Conservation (phyloP, 1,284 basidiomycete genomes). For the Agroathelia rolfsii region DNA sequence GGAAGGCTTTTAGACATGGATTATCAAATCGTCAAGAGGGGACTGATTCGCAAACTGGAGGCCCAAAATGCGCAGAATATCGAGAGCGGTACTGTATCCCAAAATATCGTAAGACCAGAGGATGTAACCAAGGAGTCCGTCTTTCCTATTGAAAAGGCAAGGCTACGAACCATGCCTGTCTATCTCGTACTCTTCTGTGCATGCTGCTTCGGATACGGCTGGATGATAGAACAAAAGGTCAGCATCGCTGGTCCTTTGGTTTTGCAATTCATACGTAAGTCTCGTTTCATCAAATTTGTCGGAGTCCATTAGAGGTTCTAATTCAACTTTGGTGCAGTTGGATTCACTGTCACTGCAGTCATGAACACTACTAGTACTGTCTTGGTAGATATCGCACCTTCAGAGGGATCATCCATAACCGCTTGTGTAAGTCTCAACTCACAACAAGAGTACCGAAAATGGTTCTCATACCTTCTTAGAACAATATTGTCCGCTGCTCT, state of each 20-base stretch:
- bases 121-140: constrained; percentile 18
- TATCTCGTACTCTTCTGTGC: constrained; percentile 21
- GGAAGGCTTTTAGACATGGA: constrained; percentile 28
- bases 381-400: constrained; percentile 51
- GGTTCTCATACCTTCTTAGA: constrained; percentile 32
- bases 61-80: constrained; percentile 18
- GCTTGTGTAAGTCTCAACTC: constrained; percentile 39
- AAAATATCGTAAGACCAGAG: constrained; percentile 13
- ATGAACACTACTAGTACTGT: constrained; percentile 34
- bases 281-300: not conserved
- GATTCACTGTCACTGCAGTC: not conserved
- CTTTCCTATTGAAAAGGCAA: constrained; percentile 16
- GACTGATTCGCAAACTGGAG: constrained; percentile 14
- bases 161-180: constrained; percentile 24
- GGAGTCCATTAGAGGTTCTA: not conserved
- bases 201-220: constrained; percentile 28
- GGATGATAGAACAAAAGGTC: constrained; percentile 26
- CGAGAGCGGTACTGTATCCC: no score
- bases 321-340: constrained; percentile 1
- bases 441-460: no score
- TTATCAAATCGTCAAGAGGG: constrained; percentile 21
- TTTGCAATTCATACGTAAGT: constrained; percentile 29
- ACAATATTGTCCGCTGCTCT: constrained; percentile 49
- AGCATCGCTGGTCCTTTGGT: constrained; percentile 29
- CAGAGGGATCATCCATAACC: constrained; percentile 50